These are phyloP conservation scores for Candida jianshihensis DNA, from an alignment of 805 yeast species.

Conservation along the genomic window DNA sequence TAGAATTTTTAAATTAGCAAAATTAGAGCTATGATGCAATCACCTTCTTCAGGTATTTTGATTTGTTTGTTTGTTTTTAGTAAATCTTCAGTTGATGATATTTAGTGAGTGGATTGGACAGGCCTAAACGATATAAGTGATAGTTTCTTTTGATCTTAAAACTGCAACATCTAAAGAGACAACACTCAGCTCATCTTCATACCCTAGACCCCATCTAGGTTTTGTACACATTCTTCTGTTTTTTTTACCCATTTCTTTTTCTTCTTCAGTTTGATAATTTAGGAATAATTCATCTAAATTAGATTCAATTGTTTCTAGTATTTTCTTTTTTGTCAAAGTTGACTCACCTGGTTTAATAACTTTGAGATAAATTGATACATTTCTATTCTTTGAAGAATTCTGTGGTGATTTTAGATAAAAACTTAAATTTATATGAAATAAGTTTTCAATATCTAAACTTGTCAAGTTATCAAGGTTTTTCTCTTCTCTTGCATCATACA, in stretches of 20 bases:
- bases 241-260: slow-evolving; percentile 2
- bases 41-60: too few species aligned
- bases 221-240: slow-evolving; percentile 8
- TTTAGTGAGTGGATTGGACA: too few species aligned
- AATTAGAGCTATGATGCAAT: too few species aligned
- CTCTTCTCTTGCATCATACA: slow-evolving; percentile 7
- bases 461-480: neutral
- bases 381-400: neutral
- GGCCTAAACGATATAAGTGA: too few species aligned
- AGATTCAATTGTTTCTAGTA: slow-evolving; percentile 7
- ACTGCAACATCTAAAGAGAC: slow-evolving; percentile 6
- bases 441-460: neutral
- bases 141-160: too few species aligned
- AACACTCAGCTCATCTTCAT: slow-evolving; percentile 15
- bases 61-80: too few species aligned
- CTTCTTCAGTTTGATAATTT: slow-evolving; percentile 1
- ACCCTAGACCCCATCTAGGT: slow-evolving; percentile 20
- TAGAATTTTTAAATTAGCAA: too few species aligned
- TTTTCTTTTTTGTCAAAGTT: slow-evolving; percentile 2
- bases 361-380: slow-evolving; percentile 3
- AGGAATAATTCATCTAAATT: slow-evolving; percentile 9
- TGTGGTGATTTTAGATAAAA: neutral
- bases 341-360: slow-evolving; percentile 12
- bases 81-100: too few species aligned
- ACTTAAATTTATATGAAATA: neutral